Conservation (phyloP, 2,329 filamentous ascomycete genomes). For the Claviceps cyperi region DNA sequence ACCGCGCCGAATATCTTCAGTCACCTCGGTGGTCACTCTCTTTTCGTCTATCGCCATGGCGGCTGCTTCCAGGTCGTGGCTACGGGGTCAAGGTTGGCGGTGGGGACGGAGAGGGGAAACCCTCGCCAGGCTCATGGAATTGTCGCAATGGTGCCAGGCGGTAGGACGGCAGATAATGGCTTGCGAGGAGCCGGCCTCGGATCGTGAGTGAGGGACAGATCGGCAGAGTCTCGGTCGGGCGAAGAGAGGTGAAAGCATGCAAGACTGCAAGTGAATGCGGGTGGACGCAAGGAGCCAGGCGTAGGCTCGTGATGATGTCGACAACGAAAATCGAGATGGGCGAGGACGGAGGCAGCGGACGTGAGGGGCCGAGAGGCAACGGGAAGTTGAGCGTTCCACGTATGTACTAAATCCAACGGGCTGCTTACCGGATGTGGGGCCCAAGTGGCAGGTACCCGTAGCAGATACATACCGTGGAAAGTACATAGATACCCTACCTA, state of each 20-base stretch:
- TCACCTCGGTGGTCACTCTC: conserved; percentile 10
- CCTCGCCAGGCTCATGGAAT: conserved; percentile 4
- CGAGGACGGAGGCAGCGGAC: background rate
- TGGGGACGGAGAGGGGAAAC: conserved; percentile 5
- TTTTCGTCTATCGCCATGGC: conserved; percentile 19
- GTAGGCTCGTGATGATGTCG: no score
- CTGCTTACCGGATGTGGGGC: no score
- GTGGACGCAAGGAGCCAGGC: background rate
- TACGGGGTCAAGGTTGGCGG: background rate
- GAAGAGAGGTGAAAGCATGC: background rate
- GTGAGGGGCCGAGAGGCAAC: no score
- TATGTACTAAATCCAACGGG: no score
- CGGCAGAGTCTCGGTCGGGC: background rate
- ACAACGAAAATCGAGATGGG: background rate
- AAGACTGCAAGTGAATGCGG: background rate
- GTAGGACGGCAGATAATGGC: background rate
- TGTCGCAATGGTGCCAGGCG: conserved; percentile 8
- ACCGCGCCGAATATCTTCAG: conserved; percentile 9
- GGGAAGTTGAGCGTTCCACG: no score
- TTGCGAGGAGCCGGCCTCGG: background rate
- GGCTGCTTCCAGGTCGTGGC: background rate
- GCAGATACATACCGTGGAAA: no score
- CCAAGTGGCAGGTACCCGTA: no score
- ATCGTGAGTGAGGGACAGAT: background rate
- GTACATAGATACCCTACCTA: no score